Evolutionary conservation across 805 yeast species (phyloP), one percentile per base, ranked within the genome.

Genomic region (Yamadazyma phyllophila): DNA sequence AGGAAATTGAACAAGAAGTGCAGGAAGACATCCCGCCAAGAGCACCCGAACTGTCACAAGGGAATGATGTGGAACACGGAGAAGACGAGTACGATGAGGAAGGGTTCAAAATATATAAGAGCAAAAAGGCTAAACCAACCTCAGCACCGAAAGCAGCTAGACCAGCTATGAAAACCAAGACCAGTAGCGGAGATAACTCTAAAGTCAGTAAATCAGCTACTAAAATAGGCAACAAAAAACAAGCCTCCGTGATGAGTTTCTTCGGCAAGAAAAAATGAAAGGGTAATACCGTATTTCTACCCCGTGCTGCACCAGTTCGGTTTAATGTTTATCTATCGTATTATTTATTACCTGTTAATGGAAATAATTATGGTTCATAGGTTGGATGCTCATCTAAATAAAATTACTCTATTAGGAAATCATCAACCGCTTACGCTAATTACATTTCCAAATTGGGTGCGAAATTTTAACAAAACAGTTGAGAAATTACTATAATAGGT

Each of bases 161-260:
- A 38, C 38, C 41, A 14, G 43, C 48, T 3, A 24, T 33, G 32
- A 29, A 43, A 13, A 20, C 49, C 12, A 39, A 50, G 9, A 15
- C 12, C 4, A 13, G 13, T n/a, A n/a, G 14, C 32, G n/a, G 9
- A 16, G 8, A 12, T 16, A 17, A 14, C n/a, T n/a, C 44, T 27
- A 39, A 47, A 48, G 14, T 36, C 45, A 30, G 36, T 17, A 41
- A 47, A 17, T 33, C 47, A n/a, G 17, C 51, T 16, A 34, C 58
- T 20, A 54, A 51, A 43, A 42, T 53, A 48, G 58, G 43, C 60
- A 61, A 50, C 57, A 64, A 46, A 65, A 67, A 54, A 63, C 73
- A 77, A 49, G 50, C 73, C 5, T 72, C 78, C 1, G 57, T 77
- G 34, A 64, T 75, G 74, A 76, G 63, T 49, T 78, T 78, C 53